Percentiles rank a stretch among this genome's conserved stretches.
phyloP scores from a whole-genome alignment of 1,284 basidiomycete species.

The Afroboletus lepidellus region DNA sequence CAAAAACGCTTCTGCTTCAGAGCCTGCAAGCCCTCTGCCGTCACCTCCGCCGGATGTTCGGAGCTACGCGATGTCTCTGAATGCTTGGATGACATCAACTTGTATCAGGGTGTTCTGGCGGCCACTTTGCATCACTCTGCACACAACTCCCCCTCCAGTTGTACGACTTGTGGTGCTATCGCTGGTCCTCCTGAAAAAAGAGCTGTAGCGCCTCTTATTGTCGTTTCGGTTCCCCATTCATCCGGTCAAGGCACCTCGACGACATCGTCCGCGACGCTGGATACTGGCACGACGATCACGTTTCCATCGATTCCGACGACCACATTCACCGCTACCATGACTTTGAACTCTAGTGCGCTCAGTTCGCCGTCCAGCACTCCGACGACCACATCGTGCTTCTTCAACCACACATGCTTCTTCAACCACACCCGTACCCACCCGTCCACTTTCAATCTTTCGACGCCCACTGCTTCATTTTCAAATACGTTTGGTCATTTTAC shows the following conservation, averaged over 20 bases:
- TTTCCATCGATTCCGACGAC: conserved; percentile 6
- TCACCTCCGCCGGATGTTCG: conserved; percentile 60
- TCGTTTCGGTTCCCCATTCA: conserved; percentile 6
- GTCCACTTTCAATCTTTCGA: neutral
- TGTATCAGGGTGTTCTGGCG: conserved; percentile 57
- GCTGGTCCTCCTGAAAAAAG: conserved; percentile 40
- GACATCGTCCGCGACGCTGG: neutral
- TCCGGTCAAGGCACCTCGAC: neutral
- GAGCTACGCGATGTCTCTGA: conserved; percentile 67
- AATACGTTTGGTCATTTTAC: neutral
- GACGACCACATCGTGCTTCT: neutral
- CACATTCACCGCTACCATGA: neutral
- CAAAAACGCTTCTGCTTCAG: conserved; percentile 69
- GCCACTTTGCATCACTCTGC: conserved; percentile 62
- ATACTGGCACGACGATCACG: conserved; percentile 7
- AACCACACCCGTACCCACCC: conserved; percentile 3
- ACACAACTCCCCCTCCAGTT: conserved; percentile 51
- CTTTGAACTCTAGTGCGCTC: neutral
- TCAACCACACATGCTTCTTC: neutral
- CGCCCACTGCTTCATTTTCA: neutral
- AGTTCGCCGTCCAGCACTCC: neutral
- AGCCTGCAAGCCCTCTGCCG: conserved; percentile 61
- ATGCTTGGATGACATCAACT: conserved; percentile 51
- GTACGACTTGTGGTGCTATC: conserved; percentile 43
- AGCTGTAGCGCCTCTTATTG: conserved; percentile 12